Conservation (phyloP, 73 alveolate genomes). For the Paramecium sonneborni region DNA sequence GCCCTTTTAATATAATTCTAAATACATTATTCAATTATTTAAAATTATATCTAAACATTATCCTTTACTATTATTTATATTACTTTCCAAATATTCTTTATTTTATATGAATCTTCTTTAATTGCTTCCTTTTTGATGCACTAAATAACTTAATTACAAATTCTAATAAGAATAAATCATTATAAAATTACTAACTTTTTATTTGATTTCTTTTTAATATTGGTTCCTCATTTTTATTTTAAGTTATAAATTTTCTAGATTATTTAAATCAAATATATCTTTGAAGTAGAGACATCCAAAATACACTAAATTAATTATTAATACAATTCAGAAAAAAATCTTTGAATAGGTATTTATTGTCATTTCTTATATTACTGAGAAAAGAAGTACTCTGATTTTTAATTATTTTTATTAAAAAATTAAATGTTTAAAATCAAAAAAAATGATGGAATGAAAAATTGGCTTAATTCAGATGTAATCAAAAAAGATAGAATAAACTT, state of each 20-base stretch:
- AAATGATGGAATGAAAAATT: no score
- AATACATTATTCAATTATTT: neutral
- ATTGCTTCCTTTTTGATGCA: conserved; percentile 75
- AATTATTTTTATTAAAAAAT: no score
- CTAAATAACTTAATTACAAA: conserved; percentile 55
- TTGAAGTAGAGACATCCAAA: conserved; percentile 79
- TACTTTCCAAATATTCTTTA: conserved; percentile 70
- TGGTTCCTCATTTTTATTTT: neutral
- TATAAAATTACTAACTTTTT: conserved; percentile 73
- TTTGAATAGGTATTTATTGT: no score
- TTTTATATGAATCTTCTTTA: conserved; percentile 74
- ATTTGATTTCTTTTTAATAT: conserved; percentile 78
- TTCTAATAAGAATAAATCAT: conserved; percentile 64
- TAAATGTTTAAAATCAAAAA: no score
- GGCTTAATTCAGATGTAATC: no score
- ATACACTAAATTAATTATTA: no score
- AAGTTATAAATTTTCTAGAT: no score
- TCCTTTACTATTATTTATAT: conserved; percentile 63
- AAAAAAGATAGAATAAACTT: no score
- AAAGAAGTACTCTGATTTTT: no score
- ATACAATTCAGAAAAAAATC: neutral
- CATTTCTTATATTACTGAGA: no score
- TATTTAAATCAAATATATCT: conserved; percentile 73
- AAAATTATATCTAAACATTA: neutral
- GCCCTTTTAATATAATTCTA: conserved; percentile 69